phyloP scores from a whole-genome alignment of 495 filamentous ascomycete species.

The Hypoxylon trugodes region DNA sequence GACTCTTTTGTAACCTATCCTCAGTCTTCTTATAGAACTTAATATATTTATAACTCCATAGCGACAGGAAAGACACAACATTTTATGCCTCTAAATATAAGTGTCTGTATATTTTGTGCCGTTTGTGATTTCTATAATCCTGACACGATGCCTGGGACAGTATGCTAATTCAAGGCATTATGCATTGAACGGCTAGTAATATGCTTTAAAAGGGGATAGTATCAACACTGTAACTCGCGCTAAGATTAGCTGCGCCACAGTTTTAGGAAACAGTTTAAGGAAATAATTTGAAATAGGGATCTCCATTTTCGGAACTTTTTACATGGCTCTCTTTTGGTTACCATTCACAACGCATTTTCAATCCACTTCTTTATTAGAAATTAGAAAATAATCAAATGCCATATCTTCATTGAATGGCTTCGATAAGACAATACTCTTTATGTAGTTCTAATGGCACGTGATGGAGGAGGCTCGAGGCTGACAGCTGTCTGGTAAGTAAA shows the following conservation, averaged over 20 bases:
- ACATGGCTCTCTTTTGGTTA: conserved; percentile 2
- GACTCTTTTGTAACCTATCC: no score
- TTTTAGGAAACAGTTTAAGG: background rate
- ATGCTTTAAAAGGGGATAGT: no score
- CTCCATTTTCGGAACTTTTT: conserved; percentile 29
- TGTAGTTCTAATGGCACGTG: conserved; percentile 46
- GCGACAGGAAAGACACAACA: no score
- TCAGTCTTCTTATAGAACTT: no score
- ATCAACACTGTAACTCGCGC: no score
- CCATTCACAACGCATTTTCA: conserved; percentile 12
- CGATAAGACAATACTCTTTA: conserved; percentile 25
- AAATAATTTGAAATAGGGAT: conserved; percentile 30
- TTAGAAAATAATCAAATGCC: conserved; percentile 9
- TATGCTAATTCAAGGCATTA: no score
- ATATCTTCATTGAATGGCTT: conserved; percentile 34
- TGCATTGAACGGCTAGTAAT: no score
- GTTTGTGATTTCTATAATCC: no score
- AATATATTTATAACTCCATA: no score
- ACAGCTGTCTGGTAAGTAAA: conserved; percentile 52
- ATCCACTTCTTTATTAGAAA: conserved; percentile 16
- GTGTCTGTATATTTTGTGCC: no score
- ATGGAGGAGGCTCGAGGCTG: conserved; percentile 46
- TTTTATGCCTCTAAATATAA: no score
- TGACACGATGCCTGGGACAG: no score
- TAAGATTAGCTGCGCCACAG: conserved; percentile 26